Conservation (phyloP, 2,329 filamentous ascomycete genomes). For the Colletotrichum tropicale region DNA sequence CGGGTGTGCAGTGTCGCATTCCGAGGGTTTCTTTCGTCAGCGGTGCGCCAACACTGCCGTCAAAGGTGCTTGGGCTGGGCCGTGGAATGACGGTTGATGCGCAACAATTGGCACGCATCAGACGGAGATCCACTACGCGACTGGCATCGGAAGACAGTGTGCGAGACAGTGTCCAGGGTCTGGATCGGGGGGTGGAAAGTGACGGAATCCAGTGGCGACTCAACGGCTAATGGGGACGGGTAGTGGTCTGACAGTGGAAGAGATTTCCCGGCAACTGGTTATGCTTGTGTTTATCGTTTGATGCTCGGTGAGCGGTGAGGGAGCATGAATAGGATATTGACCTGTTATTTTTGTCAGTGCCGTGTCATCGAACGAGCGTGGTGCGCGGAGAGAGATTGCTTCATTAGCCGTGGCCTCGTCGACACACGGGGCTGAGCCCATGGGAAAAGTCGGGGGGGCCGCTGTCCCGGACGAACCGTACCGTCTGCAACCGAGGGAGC, state of each 20-base stretch:
- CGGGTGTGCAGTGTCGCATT: background rate
- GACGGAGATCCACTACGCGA: background rate
- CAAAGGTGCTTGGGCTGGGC: background rate
- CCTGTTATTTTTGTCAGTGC: background rate
- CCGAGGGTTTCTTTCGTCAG: background rate
- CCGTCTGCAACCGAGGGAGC: background rate
- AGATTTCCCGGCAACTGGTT: background rate
- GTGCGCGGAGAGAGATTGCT: conserved; percentile 3
- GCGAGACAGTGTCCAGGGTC: background rate
- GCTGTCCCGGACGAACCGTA: background rate
- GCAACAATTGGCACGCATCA: background rate
- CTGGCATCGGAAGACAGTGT: conserved; percentile 3
- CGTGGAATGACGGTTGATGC: background rate
- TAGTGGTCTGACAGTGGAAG: background rate
- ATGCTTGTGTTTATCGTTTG: background rate
- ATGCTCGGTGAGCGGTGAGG: background rate
- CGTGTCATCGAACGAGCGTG: background rate
- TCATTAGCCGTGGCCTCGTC: background rate
- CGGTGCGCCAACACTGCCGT: background rate
- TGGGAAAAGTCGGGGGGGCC: background rate
- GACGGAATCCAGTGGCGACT: background rate
- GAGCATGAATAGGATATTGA: background rate
- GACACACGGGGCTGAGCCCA: background rate
- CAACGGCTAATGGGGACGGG: background rate
- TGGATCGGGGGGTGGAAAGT: background rate